Percentiles rank a stretch among this genome's conserved stretches.
Conservation (phyloP, 1,284 basidiomycete genomes). For the Thecaphora frezii region DNA sequence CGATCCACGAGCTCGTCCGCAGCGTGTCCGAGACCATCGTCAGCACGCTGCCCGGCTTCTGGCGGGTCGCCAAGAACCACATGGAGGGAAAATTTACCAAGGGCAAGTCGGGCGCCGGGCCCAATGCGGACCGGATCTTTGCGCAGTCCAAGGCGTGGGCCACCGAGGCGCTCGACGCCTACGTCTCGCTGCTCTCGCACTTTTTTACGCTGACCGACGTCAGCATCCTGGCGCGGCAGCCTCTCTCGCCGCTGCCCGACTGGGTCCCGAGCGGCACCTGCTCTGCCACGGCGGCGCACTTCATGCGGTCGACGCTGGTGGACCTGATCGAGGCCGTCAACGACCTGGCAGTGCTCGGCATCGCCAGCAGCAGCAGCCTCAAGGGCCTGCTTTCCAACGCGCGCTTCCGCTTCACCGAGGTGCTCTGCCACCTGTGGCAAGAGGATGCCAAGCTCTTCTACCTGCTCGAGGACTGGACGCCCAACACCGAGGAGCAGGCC, state of each 20-base stretch:
- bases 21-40: slow-evolving; percentile 63
- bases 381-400: slow-evolving; percentile 76
- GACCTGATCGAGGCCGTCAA: slow-evolving; percentile 83
- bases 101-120: slow-evolving; percentile 7
- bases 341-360: slow-evolving; percentile 78
- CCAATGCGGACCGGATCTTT: slow-evolving; percentile 67
- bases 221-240: slow-evolving; percentile 67
- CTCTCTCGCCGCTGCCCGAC: slow-evolving; percentile 64
- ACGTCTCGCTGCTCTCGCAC: slow-evolving; percentile 80
- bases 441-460: slow-evolving; percentile 82
- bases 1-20: slow-evolving; percentile 69
- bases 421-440: slow-evolving; percentile 77
- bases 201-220: slow-evolving; percentile 79
- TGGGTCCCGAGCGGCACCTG: slow-evolving; percentile 77
- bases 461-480: slow-evolving; percentile 81
- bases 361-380: slow-evolving; percentile 66
- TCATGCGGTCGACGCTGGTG: slow-evolving; percentile 74
- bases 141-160: slow-evolving; percentile 87
- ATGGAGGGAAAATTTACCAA: slow-evolving; percentile 65
- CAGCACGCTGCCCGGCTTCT: slow-evolving; percentile 80
- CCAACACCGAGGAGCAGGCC: slow-evolving; percentile 63
- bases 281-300: slow-evolving; percentile 79
- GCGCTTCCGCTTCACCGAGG: slow-evolving; percentile 84
- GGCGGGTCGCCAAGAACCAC: slow-evolving; percentile 86
- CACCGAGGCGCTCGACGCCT: slow-evolving; percentile 82